Percentiles rank a stretch among this genome's conserved stretches.
Evolutionary conservation across 306 rosid genomes (phyloP).

Genomic region (Corylus americana): DNA sequence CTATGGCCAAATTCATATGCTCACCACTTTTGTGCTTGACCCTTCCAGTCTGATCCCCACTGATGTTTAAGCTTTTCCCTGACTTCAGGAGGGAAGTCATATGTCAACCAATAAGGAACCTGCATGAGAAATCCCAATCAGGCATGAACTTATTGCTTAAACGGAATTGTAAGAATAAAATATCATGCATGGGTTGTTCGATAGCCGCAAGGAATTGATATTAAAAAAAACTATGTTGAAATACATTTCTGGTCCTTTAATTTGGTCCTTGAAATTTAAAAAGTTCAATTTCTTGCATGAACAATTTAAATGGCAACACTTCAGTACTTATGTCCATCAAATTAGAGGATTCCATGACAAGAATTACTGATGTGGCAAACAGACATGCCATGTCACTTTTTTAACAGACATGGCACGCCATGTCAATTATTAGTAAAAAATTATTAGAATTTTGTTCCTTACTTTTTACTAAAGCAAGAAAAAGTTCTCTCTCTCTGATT

Average conservation of each 20-base stretch:
- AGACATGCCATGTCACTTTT: neutral
- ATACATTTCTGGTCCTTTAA: too few species aligned
- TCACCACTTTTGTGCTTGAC: conserved; percentile 95
- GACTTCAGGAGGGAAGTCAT: conserved; percentile 85
- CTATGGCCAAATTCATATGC: conserved; percentile 17
- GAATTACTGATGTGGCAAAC: neutral
- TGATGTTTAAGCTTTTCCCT: conserved; percentile 62
- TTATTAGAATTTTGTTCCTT: too few species aligned
- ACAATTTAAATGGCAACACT: neutral
- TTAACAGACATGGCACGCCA: too few species aligned
- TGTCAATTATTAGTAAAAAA: too few species aligned
- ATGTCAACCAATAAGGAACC: conserved; percentile 86
- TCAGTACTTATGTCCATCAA: neutral
- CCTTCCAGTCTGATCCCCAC: conserved; percentile 94
- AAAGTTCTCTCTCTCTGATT: neutral
- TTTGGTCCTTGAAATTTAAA: too few species aligned
- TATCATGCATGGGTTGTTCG: neutral
- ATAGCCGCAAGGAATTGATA: neutral
- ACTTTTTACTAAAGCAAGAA: too few species aligned
- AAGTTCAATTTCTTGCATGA: neutral
- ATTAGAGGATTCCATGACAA: neutral
- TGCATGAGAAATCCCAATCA: conserved; percentile 35
- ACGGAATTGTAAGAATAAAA: neutral
- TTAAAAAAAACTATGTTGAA: neutral
- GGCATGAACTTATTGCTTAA: conserved; percentile 15